These are phyloP conservation scores for Aspergillus phoenicis DNA, from an alignment of 2,329 filamentous ascomycete genomes.

Conservation along the genomic window DNA sequence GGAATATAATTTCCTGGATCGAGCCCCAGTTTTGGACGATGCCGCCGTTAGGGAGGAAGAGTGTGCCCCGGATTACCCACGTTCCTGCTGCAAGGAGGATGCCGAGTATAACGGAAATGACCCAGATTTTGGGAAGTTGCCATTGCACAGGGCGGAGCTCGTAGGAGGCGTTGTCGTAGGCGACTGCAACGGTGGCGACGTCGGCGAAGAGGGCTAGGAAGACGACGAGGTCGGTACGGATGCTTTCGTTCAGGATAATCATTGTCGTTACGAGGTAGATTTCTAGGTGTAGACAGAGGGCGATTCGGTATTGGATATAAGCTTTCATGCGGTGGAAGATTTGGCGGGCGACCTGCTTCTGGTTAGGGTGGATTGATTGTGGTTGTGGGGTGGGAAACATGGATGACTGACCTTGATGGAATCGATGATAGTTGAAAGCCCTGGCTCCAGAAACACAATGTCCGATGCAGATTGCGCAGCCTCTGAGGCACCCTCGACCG, in stretches of 20 bases:
- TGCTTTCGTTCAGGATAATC: constrained; percentile 78
- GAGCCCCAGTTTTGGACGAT: constrained; percentile 74
- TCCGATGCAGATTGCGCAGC: constrained; percentile 72
- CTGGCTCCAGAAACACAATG: constrained; percentile 73
- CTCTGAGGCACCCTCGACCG: constrained; percentile 71
- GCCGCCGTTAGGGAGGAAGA: constrained; percentile 71
- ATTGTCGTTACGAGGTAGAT: constrained; percentile 77
- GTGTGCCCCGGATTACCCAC: constrained; percentile 71
- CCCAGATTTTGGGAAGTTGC: constrained; percentile 81
- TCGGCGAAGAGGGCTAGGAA: constrained; percentile 80
- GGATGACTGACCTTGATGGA: constrained; percentile 56
- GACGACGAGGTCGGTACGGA: constrained; percentile 72
- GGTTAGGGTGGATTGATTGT: not conserved
- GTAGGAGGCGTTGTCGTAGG: constrained; percentile 77
- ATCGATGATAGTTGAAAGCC: constrained; percentile 70
- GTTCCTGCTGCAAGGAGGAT: constrained; percentile 68
- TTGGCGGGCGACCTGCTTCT: constrained; percentile 64
- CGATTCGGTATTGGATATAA: constrained; percentile 76
- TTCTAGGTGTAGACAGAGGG: constrained; percentile 72
- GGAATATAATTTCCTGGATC: constrained; percentile 79
- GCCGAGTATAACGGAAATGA: constrained; percentile 64
- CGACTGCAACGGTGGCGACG: constrained; percentile 75
- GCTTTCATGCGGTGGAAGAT: constrained; percentile 80
- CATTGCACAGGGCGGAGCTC: constrained; percentile 75
- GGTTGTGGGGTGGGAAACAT: not conserved